Percentiles rank a stretch among this genome's conserved stretches.
Conservation (phyloP, 805 yeast species). For the Zygosaccharomyces gambellarensis region DNA sequence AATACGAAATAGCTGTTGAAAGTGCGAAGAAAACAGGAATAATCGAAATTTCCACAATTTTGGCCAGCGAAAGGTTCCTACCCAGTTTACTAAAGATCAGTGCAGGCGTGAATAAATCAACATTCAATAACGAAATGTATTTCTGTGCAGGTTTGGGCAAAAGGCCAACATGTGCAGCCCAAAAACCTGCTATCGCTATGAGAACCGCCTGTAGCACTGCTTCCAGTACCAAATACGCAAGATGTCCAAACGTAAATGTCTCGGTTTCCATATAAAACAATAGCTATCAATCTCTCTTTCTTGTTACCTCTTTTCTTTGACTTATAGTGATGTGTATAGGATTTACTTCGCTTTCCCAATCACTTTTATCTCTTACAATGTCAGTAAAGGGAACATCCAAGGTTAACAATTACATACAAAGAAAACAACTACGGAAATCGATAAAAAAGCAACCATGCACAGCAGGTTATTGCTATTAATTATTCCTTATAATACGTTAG, state of each 20-base stretch:
- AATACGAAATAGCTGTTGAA: constrained; percentile 70
- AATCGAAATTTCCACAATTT: constrained; percentile 71
- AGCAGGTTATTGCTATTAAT: not conserved
- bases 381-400: not conserved
- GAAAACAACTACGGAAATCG: too few species aligned
- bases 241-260: constrained; percentile 31
- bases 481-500: not conserved
- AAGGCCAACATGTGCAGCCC: constrained; percentile 71
- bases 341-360: not conserved
- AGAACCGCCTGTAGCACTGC: constrained; percentile 88
- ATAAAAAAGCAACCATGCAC: too few species aligned
- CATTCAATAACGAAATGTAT: constrained; percentile 70
- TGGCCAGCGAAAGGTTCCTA: constrained; percentile 61
- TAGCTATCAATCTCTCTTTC: not conserved
- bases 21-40: constrained; percentile 83
- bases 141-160: constrained; percentile 73
- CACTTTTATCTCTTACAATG: not conserved
- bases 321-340: not conserved
- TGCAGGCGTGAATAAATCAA: constrained; percentile 91
- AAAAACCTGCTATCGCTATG: constrained; percentile 79
- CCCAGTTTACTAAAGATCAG: constrained; percentile 82
- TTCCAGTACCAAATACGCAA: constrained; percentile 70
- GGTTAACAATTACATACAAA: too few species aligned
- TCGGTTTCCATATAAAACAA: constrained; percentile 6
- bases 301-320: not conserved